phyloP scores from a whole-genome alignment of 208 protist species.

The Balamuthia mandrillaris region DNA sequence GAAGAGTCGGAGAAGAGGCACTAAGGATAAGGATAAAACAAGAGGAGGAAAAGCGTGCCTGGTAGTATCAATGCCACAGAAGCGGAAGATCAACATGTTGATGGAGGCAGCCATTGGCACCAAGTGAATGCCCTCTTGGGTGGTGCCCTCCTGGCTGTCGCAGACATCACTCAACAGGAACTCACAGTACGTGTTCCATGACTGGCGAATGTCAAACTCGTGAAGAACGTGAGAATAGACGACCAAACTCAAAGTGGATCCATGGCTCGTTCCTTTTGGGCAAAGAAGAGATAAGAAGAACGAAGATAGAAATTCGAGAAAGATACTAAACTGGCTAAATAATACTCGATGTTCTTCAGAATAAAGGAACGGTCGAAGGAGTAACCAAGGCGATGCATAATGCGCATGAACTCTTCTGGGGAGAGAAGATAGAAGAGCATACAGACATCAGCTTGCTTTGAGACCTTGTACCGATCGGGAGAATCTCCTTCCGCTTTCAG shows the following conservation, averaged over 20 bases:
- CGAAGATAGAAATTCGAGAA: no score
- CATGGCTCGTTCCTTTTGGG: conserved; percentile 26
- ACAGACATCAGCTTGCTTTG: conserved; percentile 54
- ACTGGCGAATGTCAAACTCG: conserved; percentile 35
- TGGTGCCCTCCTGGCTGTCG: conserved; percentile 45
- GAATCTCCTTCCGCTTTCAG: conserved; percentile 46
- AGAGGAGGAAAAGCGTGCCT: no score
- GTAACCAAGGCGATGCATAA: conserved; percentile 26
- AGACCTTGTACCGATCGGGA: conserved; percentile 42
- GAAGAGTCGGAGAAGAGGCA: no score
- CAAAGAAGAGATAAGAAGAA: no score
- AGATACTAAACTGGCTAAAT: no score
- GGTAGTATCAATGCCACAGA: conserved; percentile 44
- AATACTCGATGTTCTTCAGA: conserved; percentile 45
- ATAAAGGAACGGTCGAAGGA: conserved; percentile 35
- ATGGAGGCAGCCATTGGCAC: conserved; percentile 48
- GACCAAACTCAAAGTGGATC: conserved; percentile 39
- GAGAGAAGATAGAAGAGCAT: conserved; percentile 56
- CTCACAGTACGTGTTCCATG: conserved; percentile 43
- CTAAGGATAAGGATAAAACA: no score
- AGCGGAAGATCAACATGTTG: conserved; percentile 40
- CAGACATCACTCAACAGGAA: conserved; percentile 41
- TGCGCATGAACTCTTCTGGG: conserved; percentile 23
- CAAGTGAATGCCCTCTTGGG: conserved; percentile 47
- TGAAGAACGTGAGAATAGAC: conserved; percentile 48